Percentiles rank a stretch among this genome's conserved stretches.
phyloP scores from a whole-genome alignment of 352 stramenopile genomes.

The Pythium oligandrum region DNA sequence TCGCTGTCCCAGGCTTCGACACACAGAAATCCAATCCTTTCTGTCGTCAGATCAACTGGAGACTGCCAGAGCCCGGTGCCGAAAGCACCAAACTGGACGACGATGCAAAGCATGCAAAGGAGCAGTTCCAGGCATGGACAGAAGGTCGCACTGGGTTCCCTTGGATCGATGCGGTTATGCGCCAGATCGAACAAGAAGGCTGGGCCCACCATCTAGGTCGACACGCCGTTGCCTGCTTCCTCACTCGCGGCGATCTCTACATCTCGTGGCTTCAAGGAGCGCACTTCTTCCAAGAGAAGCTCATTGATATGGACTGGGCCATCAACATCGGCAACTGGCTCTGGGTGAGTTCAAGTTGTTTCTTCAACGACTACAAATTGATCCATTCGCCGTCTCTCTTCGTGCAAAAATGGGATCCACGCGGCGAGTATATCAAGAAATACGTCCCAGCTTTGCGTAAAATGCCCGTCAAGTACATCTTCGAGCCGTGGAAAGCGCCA shows the following conservation, averaged over 20 bases:
- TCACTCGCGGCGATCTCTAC: conserved; percentile 94
- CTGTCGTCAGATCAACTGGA: conserved; percentile 77
- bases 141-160: conserved; percentile 94
- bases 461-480: conserved; percentile 94
- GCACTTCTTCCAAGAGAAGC: conserved; percentile 86
- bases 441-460: conserved; percentile 89
- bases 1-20: conserved; percentile 74
- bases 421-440: conserved; percentile 88
- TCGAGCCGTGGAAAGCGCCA: conserved; percentile 95
- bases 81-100: conserved; percentile 16
- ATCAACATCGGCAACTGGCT: conserved; percentile 98
- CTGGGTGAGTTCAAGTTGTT: conserved; percentile 92
- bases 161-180: conserved; percentile 97
- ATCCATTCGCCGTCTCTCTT: conserved; percentile 92
- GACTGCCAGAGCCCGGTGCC: conserved; percentile 22
- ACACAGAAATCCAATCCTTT: conserved; percentile 88
- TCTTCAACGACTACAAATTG: conserved; percentile 95
- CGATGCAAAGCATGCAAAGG: conserved; percentile 43
- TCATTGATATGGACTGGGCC: conserved; percentile 94
- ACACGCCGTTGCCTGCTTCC: conserved; percentile 95
- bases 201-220: conserved; percentile 82
- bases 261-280: conserved; percentile 91
- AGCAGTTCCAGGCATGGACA: conserved; percentile 85
- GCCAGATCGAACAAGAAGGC: conserved; percentile 85
- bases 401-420: conserved; percentile 91